Percentiles rank a stretch among this genome's conserved stretches.
Conservation (phyloP, 31 red algal genomes). For the Odonthalia washingtoniensis region DNA sequence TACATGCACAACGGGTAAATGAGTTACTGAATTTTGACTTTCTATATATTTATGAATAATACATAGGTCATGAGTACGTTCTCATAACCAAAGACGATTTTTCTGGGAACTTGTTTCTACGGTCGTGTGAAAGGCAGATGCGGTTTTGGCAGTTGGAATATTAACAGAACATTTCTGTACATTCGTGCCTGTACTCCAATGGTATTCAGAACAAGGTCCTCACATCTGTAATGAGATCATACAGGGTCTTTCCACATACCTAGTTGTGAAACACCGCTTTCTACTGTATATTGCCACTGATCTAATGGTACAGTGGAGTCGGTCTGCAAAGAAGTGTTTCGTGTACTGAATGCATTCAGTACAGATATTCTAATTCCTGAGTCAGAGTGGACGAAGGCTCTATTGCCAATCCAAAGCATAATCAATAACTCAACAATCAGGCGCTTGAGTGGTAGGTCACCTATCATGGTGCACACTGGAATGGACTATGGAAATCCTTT, state of each 20-base stretch:
- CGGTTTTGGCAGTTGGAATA: too few relatives aligned
- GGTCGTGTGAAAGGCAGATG: too few relatives aligned
- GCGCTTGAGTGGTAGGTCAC: neutral
- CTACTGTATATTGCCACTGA: neutral
- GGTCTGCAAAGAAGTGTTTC: neutral
- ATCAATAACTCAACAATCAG: neutral
- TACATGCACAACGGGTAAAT: conserved; percentile 3
- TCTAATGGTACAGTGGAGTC: conserved; percentile 13
- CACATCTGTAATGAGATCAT: too few relatives aligned
- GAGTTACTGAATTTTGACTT: conserved; percentile 45
- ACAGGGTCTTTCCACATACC: too few relatives aligned
- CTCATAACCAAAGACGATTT: too few relatives aligned
- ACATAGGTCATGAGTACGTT: neutral
- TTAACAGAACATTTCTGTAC: too few relatives aligned
- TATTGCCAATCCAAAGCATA: neutral
- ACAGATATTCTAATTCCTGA: neutral
- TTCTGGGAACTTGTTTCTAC: too few relatives aligned
- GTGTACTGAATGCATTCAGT: neutral
- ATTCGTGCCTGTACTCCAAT: too few relatives aligned
- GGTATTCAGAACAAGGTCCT: too few relatives aligned
- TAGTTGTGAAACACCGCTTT: too few relatives aligned
- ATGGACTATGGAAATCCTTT: too few relatives aligned
- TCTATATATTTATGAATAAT: too few relatives aligned
- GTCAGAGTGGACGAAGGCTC: neutral
- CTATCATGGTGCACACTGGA: conserved; percentile 15